Percentiles rank a stretch among this genome's conserved stretches.
These are phyloP conservation scores for Aspergillus intermedius DNA, from an alignment of 2,329 filamentous ascomycete genomes.

Conservation along the genomic window DNA sequence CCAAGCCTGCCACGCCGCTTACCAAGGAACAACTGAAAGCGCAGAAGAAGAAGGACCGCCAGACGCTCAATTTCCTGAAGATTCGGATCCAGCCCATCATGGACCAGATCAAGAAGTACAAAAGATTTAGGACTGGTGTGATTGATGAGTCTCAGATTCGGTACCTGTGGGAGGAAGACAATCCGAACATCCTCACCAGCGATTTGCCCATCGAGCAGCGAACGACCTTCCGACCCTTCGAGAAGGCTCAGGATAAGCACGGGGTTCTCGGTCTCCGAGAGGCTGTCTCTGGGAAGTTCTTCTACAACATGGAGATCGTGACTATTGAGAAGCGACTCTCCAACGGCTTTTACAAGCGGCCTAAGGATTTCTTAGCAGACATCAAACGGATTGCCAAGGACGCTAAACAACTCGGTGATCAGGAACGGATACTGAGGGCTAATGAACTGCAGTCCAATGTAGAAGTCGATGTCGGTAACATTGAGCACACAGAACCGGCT, in stretches of 20 bases:
- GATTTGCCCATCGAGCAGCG: conserved; percentile 53
- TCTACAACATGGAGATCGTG: conserved; percentile 87
- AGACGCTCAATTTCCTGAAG: conserved; percentile 80
- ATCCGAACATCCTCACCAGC: conserved; percentile 59
- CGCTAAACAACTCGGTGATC: conserved; percentile 73
- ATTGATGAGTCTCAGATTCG: conserved; percentile 67
- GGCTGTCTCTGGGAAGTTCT: conserved; percentile 72
- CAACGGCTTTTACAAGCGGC: conserved; percentile 91
- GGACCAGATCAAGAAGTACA: conserved; percentile 94
- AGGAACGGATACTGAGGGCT: conserved; percentile 73
- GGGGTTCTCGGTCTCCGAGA: conserved; percentile 72
- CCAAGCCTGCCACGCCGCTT: conserved; percentile 53
- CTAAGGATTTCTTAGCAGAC: conserved; percentile 82
- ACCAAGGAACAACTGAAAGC: conserved; percentile 75
- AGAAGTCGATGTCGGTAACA: conserved; percentile 78
- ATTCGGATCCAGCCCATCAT: conserved; percentile 87
- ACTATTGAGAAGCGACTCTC: conserved; percentile 94
- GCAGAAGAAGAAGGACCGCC: conserved; percentile 74
- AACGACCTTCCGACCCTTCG: conserved; percentile 65
- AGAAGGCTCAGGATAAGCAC: conserved; percentile 71
- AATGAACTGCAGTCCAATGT: conserved; percentile 91
- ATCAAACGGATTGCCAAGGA: conserved; percentile 81
- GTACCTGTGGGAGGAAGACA: conserved; percentile 77
- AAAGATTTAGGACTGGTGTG: conserved; percentile 74
- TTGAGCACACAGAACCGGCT: conserved; percentile 59